phyloP scores from a whole-genome alignment of 805 yeast species.

The Pichia californica region DNA sequence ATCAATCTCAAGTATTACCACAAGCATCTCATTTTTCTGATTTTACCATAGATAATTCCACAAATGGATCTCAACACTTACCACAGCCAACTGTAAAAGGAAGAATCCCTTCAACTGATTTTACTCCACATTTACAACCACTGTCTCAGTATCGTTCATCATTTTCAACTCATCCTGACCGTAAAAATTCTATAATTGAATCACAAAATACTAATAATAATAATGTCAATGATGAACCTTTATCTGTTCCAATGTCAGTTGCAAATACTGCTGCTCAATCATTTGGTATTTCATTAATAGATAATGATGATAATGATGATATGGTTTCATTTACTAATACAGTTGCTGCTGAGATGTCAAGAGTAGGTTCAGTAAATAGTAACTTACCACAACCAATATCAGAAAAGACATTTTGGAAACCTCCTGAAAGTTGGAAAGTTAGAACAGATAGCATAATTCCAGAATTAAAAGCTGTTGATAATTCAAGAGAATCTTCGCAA shows the following conservation, averaged over 20 bases:
- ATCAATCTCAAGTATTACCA: background rate
- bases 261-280: conserved; percentile 12
- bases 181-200: background rate
- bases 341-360: conserved; percentile 15
- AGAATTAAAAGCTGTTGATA: conserved; percentile 1
- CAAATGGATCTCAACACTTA: background rate
- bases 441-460: conserved; percentile 23
- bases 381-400: conserved; percentile 6
- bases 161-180: background rate
- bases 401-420: conserved; percentile 35
- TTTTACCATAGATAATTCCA: background rate
- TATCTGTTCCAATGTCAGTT: conserved; percentile 13
- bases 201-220: background rate
- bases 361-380: conserved; percentile 21
- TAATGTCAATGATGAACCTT: background rate
- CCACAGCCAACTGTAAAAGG: background rate
- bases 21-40: background rate
- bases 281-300: conserved; percentile 21
- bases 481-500: background rate
- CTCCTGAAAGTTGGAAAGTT: conserved; percentile 62
- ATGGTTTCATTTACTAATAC: conserved; percentile 16
- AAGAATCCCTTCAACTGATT: background rate
- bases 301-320: conserved; percentile 18
- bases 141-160: conserved; percentile 6
- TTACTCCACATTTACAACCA: background rate